Conservation (phyloP, 192 early-diverging fungal genomes). For the Backusella tarrabulga region DNA sequence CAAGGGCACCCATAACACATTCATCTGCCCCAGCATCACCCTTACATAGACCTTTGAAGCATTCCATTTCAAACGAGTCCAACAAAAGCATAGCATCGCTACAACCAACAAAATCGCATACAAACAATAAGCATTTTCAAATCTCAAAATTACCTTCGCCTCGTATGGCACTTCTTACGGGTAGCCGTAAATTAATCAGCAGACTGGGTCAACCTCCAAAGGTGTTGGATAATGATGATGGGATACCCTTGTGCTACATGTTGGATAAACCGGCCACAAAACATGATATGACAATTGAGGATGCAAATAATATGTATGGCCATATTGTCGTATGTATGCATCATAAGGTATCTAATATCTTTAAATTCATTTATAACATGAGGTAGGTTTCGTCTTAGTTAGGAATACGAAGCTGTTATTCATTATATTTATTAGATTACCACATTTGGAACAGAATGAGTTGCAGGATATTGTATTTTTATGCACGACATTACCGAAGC, state of each 20-base stretch:
- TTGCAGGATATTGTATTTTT: conserved; percentile 45
- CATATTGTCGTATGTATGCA: conserved; percentile 45
- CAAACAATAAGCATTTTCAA: conserved; percentile 2
- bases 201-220: conserved; percentile 10
- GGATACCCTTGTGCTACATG: conserved; percentile 7
- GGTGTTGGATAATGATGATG: background rate
- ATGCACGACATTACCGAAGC: conserved; percentile 26
- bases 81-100: background rate
- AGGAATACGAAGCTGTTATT: background rate
- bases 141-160: conserved; percentile 5
- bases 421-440: conserved; percentile 12
- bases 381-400: background rate
- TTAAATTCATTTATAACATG: conserved; percentile 21
- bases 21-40: background rate
- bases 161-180: conserved; percentile 9
- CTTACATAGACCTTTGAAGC: background rate
- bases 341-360: conserved; percentile 27
- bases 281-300: conserved; percentile 6
- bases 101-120: background rate
- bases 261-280: background rate
- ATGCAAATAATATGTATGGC: conserved; percentile 5
- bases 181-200: background rate
- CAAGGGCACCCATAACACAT: background rate
- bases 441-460: conserved; percentile 33
- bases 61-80: background rate